Percentiles rank a stretch among this genome's conserved stretches.
Evolutionary conservation across 2,329 filamentous ascomycete genomes (phyloP).

Genomic region (Diaporthe longicolla): DNA sequence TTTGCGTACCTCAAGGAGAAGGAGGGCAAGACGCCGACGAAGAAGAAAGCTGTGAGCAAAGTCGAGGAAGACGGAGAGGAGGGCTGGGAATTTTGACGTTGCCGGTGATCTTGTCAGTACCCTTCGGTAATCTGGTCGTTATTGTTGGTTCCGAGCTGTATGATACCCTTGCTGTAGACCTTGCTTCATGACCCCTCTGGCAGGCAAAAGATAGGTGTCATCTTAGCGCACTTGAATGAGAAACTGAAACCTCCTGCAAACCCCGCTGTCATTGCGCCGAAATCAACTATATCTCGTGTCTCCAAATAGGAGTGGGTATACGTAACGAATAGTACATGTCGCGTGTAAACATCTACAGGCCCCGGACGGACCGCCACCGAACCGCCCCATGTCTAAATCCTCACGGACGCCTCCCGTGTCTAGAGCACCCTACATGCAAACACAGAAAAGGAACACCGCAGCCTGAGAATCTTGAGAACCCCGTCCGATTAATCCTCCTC

Average conservation of each 20-base stretch:
- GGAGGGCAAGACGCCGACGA: conserved; percentile 26
- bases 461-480: background rate
- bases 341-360: conserved; percentile 12
- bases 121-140: background rate
- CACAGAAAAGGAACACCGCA: background rate
- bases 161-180: conserved; percentile 36
- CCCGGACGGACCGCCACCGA: background rate
- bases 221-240: background rate
- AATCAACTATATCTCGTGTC: conserved; percentile 6
- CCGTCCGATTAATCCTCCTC: conserved; percentile 56
- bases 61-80: background rate
- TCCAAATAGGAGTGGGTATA: conserved; percentile 38
- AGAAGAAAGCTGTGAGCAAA: conserved; percentile 5
- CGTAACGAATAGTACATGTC: conserved; percentile 27
- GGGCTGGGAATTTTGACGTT: conserved; percentile 31
- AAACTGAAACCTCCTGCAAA: background rate
- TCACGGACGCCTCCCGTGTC: conserved; percentile 1
- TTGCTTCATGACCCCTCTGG: conserved; percentile 12
- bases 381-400: background rate
- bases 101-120: background rate
- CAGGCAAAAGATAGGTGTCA: background rate
- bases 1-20: conserved; percentile 48
- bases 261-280: background rate
- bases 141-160: background rate
- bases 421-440: background rate